Evolutionary conservation across 352 stramenopile species (phyloP), one percentile per base, ranked within the genome.

Genomic region (Globisporangium cederbergense): DNA sequence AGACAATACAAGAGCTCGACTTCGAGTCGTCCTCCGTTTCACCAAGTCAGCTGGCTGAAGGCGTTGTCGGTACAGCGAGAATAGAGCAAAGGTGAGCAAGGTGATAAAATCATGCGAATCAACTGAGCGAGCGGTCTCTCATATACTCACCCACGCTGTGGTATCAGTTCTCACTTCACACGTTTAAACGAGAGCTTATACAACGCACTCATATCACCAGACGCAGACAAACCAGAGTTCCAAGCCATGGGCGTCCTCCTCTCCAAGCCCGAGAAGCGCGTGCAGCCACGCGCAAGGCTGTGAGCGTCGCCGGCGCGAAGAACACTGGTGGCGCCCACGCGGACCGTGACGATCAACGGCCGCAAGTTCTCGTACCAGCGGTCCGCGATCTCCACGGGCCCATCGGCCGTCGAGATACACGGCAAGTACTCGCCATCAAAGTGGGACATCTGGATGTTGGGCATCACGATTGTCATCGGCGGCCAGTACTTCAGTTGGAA

Each of bases 381-480:
- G 14, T 50, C 43, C 2, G 43, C 43, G n/a, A 11, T 18, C 6
- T 14, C 40, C 40, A 46, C 40, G 10, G 43, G 43, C 5, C 43
- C 43, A 7, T 50, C 43, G 2, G 18, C 18, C 25, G 43, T 50
- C 18, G 18, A 50, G 43, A 50, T 50, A 18, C 43, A 50, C 14
- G 36, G 16, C n/a, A 54, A 22, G 8, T 57, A 56, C 49, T n/a
- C 50, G 14, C 46, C 43, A 11, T 36, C 20, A 11, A 61, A 58
- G n/a, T 97, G 86, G 62, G 73, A 80, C 60, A 67, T 80, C 65
- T 78, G 58, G 64, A 66, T 74, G 14, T 54, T 78, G 22, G 73
- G 73, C 0, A 72, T 80, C 32, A 59, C 58, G 16, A 78, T 78
- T 49, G 73, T 62, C 20, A 62, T 80, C 4, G 68, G 71, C 30